A percentile compares a stretch with the other conserved stretches of the same genome.
phyloP scores from a whole-genome alignment of 2,329 filamentous ascomycete species.

The Penicillium sp. region DNA sequence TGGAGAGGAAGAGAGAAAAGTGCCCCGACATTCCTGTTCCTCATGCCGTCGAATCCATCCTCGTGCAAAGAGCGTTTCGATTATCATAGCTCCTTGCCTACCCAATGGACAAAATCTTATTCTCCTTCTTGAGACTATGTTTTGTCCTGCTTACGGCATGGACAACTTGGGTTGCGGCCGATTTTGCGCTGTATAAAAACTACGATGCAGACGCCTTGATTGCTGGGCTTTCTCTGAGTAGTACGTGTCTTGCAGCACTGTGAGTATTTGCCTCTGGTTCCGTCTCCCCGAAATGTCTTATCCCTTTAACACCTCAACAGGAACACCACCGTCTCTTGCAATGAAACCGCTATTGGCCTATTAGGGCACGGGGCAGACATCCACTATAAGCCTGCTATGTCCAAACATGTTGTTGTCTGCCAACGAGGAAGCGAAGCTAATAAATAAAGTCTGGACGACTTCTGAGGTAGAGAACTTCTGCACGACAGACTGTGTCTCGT shows the following conservation, averaged over 20 bases:
- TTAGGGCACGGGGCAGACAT: neutral
- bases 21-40: too few relatives aligned
- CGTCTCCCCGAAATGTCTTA: neutral
- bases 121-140: neutral
- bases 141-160: neutral
- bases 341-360: neutral
- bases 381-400: neutral
- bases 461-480: neutral
- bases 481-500: neutral
- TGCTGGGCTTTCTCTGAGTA: neutral
- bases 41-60: too few relatives aligned
- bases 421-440: too few relatives aligned
- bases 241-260: slow-evolving; percentile 1
- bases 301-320: neutral
- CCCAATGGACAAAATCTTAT: too few relatives aligned
- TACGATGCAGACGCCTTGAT: neutral
- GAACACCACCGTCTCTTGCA: neutral
- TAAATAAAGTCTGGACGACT: neutral
- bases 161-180: neutral
- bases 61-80: too few relatives aligned
- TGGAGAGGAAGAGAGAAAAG: too few relatives aligned
- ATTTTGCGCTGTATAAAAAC: neutral
- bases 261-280: neutral
- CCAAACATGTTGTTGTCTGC: neutral
- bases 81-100: too few relatives aligned